Evolutionary conservation across 257 asterid genomes (phyloP).

Genomic region (Plantago ovata): DNA sequence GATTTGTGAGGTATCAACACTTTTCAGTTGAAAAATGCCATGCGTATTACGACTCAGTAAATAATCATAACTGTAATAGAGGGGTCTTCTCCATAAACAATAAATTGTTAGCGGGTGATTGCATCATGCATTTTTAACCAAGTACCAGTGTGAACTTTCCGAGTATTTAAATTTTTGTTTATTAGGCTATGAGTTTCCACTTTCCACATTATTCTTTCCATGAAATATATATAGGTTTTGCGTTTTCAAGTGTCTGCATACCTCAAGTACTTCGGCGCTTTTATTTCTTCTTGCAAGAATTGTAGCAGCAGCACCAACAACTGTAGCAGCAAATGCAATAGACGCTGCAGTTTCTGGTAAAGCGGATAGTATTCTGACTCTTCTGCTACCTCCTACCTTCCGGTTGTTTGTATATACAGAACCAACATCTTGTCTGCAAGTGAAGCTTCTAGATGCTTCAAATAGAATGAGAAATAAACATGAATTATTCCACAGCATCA

Average conservation of each 20-base stretch:
- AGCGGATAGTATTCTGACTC: slow-evolving; percentile 32
- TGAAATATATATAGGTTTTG: too few relatives aligned
- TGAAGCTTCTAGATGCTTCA: slow-evolving; percentile 26
- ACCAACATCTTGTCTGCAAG: slow-evolving; percentile 18
- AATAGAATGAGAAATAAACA: slow-evolving; percentile 5
- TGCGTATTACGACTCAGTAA: too few relatives aligned
- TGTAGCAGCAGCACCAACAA: slow-evolving; percentile 71
- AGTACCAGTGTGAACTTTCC: too few relatives aligned
- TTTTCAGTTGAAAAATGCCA: too few relatives aligned
- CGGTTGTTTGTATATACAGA: slow-evolving; percentile 17
- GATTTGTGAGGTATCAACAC: too few relatives aligned
- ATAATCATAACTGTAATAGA: too few relatives aligned
- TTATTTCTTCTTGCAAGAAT: slow-evolving; percentile 49
- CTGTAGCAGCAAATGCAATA: slow-evolving; percentile 56
- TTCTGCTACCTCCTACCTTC: slow-evolving; percentile 21
- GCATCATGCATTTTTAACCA: too few relatives aligned
- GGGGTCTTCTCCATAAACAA: too few relatives aligned
- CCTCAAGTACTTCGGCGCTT: slow-evolving; percentile 43
- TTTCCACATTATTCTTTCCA: too few relatives aligned
- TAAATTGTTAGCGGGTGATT: too few relatives aligned
- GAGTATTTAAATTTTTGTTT: too few relatives aligned
- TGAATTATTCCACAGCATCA: not conserved
- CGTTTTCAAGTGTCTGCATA: slow-evolving; percentile 15
- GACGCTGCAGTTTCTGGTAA: slow-evolving; percentile 70
- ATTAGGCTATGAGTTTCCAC: too few relatives aligned